Percentiles rank a stretch among this genome's conserved stretches.
phyloP scores from a whole-genome alignment of 164 flowering plant species.

The Vitis rotundifolia region DNA sequence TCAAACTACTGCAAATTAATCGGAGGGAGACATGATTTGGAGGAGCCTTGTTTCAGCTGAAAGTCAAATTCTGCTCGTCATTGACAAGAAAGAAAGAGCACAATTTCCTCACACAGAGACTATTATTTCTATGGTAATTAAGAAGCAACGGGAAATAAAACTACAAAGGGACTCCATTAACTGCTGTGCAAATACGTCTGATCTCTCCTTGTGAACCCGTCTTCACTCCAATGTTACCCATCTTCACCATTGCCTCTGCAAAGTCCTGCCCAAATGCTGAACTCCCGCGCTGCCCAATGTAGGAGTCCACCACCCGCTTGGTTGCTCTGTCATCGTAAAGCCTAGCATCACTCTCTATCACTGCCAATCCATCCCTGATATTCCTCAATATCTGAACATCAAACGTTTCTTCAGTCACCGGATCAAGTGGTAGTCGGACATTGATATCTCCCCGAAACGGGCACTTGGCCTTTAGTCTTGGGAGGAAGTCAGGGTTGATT shows the following conservation, averaged over 20 bases:
- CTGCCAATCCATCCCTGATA: slow-evolving; percentile 21
- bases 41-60: too few species aligned
- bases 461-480: slow-evolving; percentile 12
- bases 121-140: too few species aligned
- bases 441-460: slow-evolving; percentile 19
- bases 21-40: too few species aligned
- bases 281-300: not conserved
- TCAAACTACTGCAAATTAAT: too few species aligned
- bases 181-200: slow-evolving; percentile 15
- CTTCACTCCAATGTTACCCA: slow-evolving; percentile 26
- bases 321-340: slow-evolving; percentile 16
- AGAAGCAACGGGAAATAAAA: too few species aligned
- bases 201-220: slow-evolving; percentile 25
- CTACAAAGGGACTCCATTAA: slow-evolving; percentile 1
- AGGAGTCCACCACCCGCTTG: slow-evolving; percentile 12
- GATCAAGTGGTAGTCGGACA: slow-evolving; percentile 20
- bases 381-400: slow-evolving; percentile 24
- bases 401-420: not conserved
- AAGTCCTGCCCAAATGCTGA: slow-evolving; percentile 17
- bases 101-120: too few species aligned
- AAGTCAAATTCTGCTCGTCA: too few species aligned
- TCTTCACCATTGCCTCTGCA: slow-evolving; percentile 18
- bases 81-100: too few species aligned
- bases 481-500: slow-evolving; percentile 14
- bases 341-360: slow-evolving; percentile 22